Evolutionary conservation across 768 basidiomycete species (phyloP).

Genomic region (Xanthoconium stramineum): DNA sequence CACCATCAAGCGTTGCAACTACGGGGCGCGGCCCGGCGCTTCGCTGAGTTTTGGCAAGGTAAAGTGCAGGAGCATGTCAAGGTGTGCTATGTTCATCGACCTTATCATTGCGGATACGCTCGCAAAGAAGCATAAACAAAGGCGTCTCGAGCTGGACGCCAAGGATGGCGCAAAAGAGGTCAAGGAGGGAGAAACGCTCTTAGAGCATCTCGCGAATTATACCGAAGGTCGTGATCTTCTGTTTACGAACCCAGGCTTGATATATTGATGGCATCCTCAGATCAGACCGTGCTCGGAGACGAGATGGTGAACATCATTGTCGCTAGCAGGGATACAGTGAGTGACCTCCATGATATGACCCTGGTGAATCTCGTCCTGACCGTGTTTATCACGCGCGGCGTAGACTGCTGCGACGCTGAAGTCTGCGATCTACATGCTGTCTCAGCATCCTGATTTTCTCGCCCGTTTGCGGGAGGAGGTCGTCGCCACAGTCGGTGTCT

Average conservation of each 20-base stretch:
- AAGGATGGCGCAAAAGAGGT: conserved; percentile 24
- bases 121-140: conserved; percentile 29
- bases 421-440: conserved; percentile 42
- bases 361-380: background rate
- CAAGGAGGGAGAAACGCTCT: conserved; percentile 41
- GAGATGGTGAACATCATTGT: conserved; percentile 29
- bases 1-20: conserved; percentile 31
- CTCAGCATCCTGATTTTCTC: conserved; percentile 48
- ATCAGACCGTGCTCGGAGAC: conserved; percentile 23
- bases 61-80: conserved; percentile 35
- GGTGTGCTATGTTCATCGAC: conserved; percentile 45
- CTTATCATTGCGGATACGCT: conserved; percentile 46
- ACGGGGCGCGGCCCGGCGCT: conserved; percentile 43
- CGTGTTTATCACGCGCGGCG: background rate
- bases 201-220: conserved; percentile 52
- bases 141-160: conserved; percentile 2
- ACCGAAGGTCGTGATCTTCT: conserved; percentile 43
- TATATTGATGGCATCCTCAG: conserved; percentile 12
- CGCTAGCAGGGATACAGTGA: conserved; percentile 43
- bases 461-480: conserved; percentile 55
- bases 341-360: background rate
- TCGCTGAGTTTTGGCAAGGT: conserved; percentile 44
- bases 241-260: background rate
- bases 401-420: conserved; percentile 36
- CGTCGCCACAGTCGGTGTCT: conserved; percentile 46